Base-by-base conservation (phyloP, 1,284 basidiomycete species). In the Ceratobasidium sp. region DNA sequence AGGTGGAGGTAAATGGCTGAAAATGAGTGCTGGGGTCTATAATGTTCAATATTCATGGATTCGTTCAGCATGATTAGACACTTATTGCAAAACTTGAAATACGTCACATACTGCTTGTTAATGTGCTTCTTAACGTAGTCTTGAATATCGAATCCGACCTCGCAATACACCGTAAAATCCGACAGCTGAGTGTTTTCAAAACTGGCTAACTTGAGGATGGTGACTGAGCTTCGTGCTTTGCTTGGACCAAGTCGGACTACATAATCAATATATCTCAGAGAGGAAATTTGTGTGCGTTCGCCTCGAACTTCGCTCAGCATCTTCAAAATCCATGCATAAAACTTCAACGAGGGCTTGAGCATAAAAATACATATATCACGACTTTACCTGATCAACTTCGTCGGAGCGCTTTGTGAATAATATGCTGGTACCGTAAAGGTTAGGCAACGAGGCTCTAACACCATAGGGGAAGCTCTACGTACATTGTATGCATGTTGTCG, bases 1-100 rank as follows among this genome's bases (percentile, higher is more conserved):
- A 44, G 18, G 39, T 66, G 63, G 26, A 66, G 44, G 23, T 66
- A 66, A 46, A 66, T n/a, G 40, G 63, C 63, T 7, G 63, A 66
- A 18, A 6, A 44, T 26, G 42, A 66, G 42, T 46, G 20, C 23
- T 26, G 49, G n/a, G 15, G 6, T 51, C 49, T 51, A 51, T 33
- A 33, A 33, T 33, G 33, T 33, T 33, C 13, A n/a, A 18, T 5
- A 51, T 51, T 18, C 49, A 20, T 51, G 6, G 18, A n/a, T 51
- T 51, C 15, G 49, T n/a, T 51, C 6, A 51, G 18, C 49, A 20
- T 20, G 5, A 18, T 15, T 49, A n/a, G 49, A 20, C 49, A 20
- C 18, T 51, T 6, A 5, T 20, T 51, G 49, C 49, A 20, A n/a
- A 26, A 26, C 23, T 20, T 20, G 39, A 40, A 20, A 20, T 33